Percentiles rank a stretch among this genome's conserved stretches.
These are phyloP conservation scores for Zasmidium citrigriseum DNA, from an alignment of 2,329 filamentous ascomycete genomes.

Conservation along the genomic window DNA sequence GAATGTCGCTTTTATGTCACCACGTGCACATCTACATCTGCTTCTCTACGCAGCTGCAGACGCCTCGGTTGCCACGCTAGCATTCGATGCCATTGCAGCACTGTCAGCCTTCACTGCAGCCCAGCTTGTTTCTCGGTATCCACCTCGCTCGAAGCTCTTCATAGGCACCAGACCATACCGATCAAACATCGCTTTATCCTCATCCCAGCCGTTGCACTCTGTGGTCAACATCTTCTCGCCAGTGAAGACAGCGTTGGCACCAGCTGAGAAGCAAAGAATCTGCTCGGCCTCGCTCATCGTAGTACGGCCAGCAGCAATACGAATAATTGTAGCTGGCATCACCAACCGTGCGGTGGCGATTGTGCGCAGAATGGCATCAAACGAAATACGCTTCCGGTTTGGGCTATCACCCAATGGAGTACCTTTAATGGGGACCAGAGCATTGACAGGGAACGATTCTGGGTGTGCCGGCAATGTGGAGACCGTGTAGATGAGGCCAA, in stretches of 20 bases:
- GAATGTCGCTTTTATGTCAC: background rate
- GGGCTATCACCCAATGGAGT: constrained; percentile 73
- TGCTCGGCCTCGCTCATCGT: constrained; percentile 88
- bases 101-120: constrained; percentile 25
- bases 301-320: constrained; percentile 80
- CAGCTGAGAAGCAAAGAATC: constrained; percentile 84
- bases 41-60: background rate
- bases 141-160: constrained; percentile 46
- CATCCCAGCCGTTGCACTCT: constrained; percentile 86
- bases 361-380: constrained; percentile 77
- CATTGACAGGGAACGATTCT: constrained; percentile 89
- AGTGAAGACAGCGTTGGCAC: constrained; percentile 92
- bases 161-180: constrained; percentile 82
- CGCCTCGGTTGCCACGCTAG: background rate
- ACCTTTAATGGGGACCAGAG: constrained; percentile 85
- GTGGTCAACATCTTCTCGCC: constrained; percentile 96
- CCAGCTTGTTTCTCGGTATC: constrained; percentile 33
- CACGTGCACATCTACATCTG: too few relatives aligned
- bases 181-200: constrained; percentile 81
- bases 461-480: constrained; percentile 79
- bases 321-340: constrained; percentile 83
- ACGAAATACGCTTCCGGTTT: constrained; percentile 63
- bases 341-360: constrained; percentile 81
- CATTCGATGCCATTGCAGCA: background rate
- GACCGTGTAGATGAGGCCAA: constrained; percentile 81